Evolutionary conservation across 805 yeast species (phyloP), one percentile per base, ranked within the genome.

Genomic region (Kodamaea restingae): DNA sequence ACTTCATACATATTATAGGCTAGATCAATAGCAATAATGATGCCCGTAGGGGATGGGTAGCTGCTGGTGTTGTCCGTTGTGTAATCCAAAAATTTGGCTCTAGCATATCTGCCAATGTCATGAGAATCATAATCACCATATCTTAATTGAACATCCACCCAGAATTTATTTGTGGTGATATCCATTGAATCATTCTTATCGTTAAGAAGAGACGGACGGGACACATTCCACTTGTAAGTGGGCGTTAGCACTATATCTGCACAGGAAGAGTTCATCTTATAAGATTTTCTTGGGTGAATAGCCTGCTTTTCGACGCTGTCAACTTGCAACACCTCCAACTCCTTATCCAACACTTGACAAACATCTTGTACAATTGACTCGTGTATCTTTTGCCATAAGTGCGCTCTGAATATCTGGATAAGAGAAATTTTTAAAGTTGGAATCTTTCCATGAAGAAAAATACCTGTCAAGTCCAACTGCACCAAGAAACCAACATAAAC

Each of bases 101-200:
- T 70, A 1, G 95, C 85, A 56, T 93, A 93, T 48, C 97, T 78
- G 0, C 96, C 84, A 35, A 93, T 88, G 58, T 93, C 98, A 57
- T 93, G 98, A 4, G 97, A 87, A 60, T 93, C 99, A 60, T 87
- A 93, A 59, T 93, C 99, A 50, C 99, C 98, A 56, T 91, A 93
- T 39, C 98, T 70, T 40, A 93, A 66, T 60, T 93, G 99, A 15
- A 93, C 85, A 67, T 93, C 99, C 42, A 93, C 65, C 98, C 98
- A 93, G 63, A 81, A 84, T 58, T 86, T 88, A 45, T 76, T 80
- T 14, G 80, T 68, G 1, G 80, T 66, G 4, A 75, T 64, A 41
- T 75, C 76, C 69, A 75, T 73, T 1, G 66, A 52, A 54, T 88
- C 96, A 49, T 78, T 75, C 15, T 80, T 69, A 48, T 84, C 91